Conservation (phyloP, 176 grass and related monocot genomes). For the Carex parvula region DNA sequence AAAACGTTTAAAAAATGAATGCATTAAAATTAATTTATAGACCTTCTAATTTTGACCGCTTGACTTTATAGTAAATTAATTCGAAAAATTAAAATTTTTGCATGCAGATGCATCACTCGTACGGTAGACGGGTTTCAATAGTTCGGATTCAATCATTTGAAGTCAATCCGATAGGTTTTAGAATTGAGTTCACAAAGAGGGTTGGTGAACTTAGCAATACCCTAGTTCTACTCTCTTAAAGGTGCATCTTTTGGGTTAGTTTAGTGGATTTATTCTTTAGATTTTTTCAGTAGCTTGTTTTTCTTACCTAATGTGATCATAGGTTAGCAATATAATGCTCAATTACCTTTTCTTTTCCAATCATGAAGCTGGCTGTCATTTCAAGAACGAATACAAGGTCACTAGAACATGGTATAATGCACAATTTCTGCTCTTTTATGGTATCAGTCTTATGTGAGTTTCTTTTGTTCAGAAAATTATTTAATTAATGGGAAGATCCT, state of each 20-base stretch:
- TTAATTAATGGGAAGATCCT: background rate
- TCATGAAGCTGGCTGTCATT: background rate
- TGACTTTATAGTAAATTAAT: too few species aligned
- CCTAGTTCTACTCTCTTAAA: too few species aligned
- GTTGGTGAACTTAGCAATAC: too few species aligned
- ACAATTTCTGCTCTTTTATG: background rate
- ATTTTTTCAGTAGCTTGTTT: background rate
- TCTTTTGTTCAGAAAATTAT: background rate
- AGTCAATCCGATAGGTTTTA: too few species aligned
- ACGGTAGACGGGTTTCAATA: too few species aligned
- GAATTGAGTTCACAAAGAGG: too few species aligned
- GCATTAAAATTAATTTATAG: too few species aligned
- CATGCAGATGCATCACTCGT: too few species aligned
- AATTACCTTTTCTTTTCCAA: background rate
- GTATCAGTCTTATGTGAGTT: background rate
- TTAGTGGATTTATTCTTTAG: background rate
- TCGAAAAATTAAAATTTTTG: too few species aligned
- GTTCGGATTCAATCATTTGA: too few species aligned
- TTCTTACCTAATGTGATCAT: slow-evolving; percentile 13
- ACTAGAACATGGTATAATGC: background rate
- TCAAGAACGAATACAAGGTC: slow-evolving; percentile 4
- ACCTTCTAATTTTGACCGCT: too few species aligned
- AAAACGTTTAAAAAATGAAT: too few species aligned
- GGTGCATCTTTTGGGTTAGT: background rate
- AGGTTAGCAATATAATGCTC: background rate